phyloP scores from a whole-genome alignment of 768 basidiomycete genomes.

The Xerocomellus intermedius region DNA sequence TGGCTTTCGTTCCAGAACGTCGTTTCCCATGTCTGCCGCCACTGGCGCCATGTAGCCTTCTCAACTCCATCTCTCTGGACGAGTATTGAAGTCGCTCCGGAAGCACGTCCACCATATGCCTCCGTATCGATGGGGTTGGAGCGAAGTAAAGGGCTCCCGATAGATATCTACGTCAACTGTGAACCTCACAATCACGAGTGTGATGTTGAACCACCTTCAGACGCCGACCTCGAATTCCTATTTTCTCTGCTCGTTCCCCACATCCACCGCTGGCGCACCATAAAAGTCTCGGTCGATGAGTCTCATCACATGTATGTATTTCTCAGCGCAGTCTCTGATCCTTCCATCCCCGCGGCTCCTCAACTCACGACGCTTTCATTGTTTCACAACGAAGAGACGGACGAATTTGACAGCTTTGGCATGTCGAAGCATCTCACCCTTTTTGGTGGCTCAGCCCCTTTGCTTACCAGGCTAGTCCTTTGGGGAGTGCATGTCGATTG shows the following conservation, averaged over 20 bases:
- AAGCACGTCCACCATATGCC: constrained; percentile 42
- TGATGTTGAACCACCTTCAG: constrained; percentile 15
- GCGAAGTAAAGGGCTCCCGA: constrained; percentile 53
- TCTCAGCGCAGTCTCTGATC: constrained; percentile 41
- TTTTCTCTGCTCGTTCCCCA: constrained; percentile 47
- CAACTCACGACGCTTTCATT: constrained; percentile 52
- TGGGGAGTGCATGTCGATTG: constrained; percentile 76
- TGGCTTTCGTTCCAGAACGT: constrained; percentile 47
- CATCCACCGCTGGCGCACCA: constrained; percentile 49
- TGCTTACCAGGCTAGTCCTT: constrained; percentile 45
- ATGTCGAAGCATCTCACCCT: constrained; percentile 42
- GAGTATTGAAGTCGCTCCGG: constrained; percentile 27
- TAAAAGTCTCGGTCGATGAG: constrained; percentile 45
- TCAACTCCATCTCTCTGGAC: constrained; percentile 61
- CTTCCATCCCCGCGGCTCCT: constrained; percentile 45
- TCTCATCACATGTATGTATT: constrained; percentile 49
- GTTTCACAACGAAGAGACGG: constrained; percentile 48
- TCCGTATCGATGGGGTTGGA: constrained; percentile 45
- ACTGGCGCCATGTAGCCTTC: constrained; percentile 55
- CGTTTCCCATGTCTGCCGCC: constrained; percentile 36
- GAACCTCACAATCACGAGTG: constrained; percentile 26
- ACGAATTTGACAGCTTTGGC: constrained; percentile 31
- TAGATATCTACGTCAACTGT: constrained; percentile 52
- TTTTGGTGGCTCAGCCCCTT: constrained; percentile 55
- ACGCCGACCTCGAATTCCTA: constrained; percentile 25